Base-by-base conservation (phyloP, 768 basidiomycete genomes). In the Coprinellus aureogranulatus region DNA sequence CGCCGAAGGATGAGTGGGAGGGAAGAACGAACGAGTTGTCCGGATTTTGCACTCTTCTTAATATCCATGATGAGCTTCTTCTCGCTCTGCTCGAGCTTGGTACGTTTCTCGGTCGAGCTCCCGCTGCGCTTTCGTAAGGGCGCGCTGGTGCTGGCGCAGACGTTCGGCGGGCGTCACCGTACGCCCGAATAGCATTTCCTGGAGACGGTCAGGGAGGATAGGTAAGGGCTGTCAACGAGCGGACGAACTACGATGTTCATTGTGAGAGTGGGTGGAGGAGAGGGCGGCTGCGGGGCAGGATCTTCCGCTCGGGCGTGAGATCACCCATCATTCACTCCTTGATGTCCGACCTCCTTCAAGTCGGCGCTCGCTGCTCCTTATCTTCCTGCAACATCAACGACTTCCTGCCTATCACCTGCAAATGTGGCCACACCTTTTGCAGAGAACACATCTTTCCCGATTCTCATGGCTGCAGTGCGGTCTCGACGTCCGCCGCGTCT, bases 11-110 rank as follows among this genome's bases (percentile, higher is more conserved):
- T 18, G 51, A 47, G 28, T 48, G 42, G 45, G 23, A 41, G 30
- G 28, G 23, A 57, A 40, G 58, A 22, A 69, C 80, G 58, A 65
- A 97, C 95, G 81, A 98, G 85, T 76, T 99, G 95, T 31, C 96
- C 95, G 50, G 86, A 82, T 71, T 97, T 95, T 31, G 97, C 97
- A 61, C 89, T 93, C 75, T 90, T 93, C 84, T 92, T 98, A 69
- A 98, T 99, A 68, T 98, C 97, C 67, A 77, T 77, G 57, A 98
- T 83, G 54, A 98, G 87, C 71, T 97, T 98, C 86, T 96, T 98
- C 80, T 98, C 97, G 67, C 90, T 88, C 70, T 89, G 88, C 73
- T 98, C 97, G 42, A 98, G 87, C 74, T 95, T 98, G 31, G 81
- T 77, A 59, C 93, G 88, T 75, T 99, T n/a, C 97, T 61, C 97